These are phyloP conservation scores for Chalciporus sp. DNA, from an alignment of 1,284 basidiomycete genomes.

Conservation along the genomic window DNA sequence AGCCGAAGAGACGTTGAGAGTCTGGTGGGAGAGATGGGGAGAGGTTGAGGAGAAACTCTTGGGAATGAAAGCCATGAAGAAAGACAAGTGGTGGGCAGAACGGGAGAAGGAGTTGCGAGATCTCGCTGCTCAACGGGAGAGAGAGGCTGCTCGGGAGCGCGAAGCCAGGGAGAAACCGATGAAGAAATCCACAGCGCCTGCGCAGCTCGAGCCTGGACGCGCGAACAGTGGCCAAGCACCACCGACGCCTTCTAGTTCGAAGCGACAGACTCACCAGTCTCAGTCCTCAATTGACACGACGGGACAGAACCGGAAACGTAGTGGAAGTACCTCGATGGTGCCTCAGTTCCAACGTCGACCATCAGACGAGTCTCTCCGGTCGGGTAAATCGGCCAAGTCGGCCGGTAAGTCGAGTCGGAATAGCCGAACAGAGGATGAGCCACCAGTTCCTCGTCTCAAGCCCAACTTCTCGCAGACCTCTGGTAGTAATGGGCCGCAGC, in stretches of 20 bases:
- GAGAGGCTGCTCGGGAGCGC: conserved; percentile 14
- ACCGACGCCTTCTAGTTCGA: conserved; percentile 14
- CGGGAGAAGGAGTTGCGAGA: conserved; percentile 36
- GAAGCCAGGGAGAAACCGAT: conserved; percentile 16
- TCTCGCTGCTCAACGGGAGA: conserved; percentile 16
- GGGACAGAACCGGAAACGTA: conserved; percentile 27
- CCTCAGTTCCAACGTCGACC: conserved; percentile 24
- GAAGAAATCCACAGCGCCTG: conserved; percentile 16
- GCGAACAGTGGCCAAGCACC: conserved; percentile 7
- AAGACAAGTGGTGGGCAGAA: conserved; percentile 34
- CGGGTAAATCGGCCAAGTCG: conserved; percentile 41
- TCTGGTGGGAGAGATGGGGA: conserved; percentile 67
- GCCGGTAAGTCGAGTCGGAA: conserved; percentile 32
- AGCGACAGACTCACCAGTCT: conserved; percentile 24
- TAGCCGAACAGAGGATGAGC: conserved; percentile 33
- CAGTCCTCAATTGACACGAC: conserved; percentile 24
- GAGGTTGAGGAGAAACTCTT: conserved; percentile 58
- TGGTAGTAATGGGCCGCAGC: conserved; percentile 28
- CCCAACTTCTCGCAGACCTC: conserved; percentile 28
- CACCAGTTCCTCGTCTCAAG: conserved; percentile 33
- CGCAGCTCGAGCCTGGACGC: conserved; percentile 27
- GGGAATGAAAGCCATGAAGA: conserved; percentile 45
- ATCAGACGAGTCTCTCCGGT: conserved; percentile 46
- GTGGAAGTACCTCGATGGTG: conserved; percentile 27
- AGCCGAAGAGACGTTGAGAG: conserved; percentile 63